A percentile compares a stretch with the other conserved stretches of the same genome.
phyloP scores from a whole-genome alignment of 2,329 filamentous ascomycete species.

The Cladosporium sp. region DNA sequence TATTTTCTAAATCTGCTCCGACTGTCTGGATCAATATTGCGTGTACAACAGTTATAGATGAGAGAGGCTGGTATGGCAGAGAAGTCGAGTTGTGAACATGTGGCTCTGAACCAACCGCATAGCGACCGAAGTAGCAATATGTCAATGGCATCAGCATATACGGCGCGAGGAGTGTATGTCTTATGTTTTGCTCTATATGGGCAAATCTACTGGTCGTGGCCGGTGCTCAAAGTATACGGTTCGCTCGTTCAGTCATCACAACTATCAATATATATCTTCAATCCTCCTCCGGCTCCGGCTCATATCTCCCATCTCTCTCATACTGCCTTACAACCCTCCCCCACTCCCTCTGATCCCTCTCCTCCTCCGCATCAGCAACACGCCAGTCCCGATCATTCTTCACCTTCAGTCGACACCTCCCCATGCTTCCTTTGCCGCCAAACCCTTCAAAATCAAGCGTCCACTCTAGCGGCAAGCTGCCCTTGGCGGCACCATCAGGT shows the following conservation, averaged over 20 bases:
- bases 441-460: conserved; percentile 38
- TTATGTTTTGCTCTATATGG: too few relatives aligned
- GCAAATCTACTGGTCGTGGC: too few relatives aligned
- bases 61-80: neutral
- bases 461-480: conserved; percentile 39
- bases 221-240: too few relatives aligned
- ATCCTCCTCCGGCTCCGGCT: neutral
- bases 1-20: neutral
- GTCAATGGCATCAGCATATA: too few relatives aligned
- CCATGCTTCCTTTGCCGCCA: conserved; percentile 36
- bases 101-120: too few relatives aligned
- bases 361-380: conserved; percentile 18
- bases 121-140: too few relatives aligned
- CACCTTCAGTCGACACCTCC: conserved; percentile 38
- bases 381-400: conserved; percentile 28
- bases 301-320: neutral
- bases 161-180: too few relatives aligned
- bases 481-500: conserved; percentile 30
- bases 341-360: conserved; percentile 25
- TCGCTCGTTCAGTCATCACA: too few relatives aligned
- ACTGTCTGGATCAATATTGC: neutral
- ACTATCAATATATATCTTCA: neutral
- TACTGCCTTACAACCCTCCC: conserved; percentile 17
- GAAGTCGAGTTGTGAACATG: too few relatives aligned
- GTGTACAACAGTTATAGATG: neutral